phyloP scores from a whole-genome alignment of 176 grass and related monocot genomes.

The Oryza brachyantha region DNA sequence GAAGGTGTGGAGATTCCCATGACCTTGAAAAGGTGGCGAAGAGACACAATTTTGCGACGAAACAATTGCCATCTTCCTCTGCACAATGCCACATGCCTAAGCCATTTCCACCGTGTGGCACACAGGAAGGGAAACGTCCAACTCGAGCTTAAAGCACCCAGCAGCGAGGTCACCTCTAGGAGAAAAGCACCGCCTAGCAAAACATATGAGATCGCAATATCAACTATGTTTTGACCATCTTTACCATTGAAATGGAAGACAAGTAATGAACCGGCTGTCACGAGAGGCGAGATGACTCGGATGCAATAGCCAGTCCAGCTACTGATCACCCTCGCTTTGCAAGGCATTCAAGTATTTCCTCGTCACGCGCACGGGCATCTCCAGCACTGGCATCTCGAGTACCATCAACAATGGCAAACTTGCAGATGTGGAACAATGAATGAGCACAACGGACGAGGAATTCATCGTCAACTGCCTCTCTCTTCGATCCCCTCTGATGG shows the following conservation, averaged over 20 bases:
- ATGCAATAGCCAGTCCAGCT: neutral
- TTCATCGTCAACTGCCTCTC: no score
- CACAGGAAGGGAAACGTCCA: neutral
- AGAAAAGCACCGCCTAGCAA: neutral
- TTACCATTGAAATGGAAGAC: neutral
- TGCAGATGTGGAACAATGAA: no score
- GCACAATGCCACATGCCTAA: neutral
- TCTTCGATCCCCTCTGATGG: no score
- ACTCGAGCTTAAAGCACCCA: neutral
- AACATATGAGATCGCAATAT: neutral
- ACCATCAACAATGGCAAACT: no score
- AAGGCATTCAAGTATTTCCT: no score
- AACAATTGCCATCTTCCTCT: neutral
- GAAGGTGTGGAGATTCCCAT: neutral
- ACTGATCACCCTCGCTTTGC: no score
- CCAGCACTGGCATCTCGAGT: no score
- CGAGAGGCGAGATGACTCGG: neutral
- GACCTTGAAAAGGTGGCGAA: neutral
- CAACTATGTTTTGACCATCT: neutral
- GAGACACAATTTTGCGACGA: neutral
- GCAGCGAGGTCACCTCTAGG: neutral
- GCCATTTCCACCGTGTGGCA: neutral
- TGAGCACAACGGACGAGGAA: no score
- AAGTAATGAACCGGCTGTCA: neutral
- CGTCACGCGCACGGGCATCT: no score